phyloP scores from a whole-genome alignment of 805 yeast genomes.

The Kuraishia molischiana region DNA sequence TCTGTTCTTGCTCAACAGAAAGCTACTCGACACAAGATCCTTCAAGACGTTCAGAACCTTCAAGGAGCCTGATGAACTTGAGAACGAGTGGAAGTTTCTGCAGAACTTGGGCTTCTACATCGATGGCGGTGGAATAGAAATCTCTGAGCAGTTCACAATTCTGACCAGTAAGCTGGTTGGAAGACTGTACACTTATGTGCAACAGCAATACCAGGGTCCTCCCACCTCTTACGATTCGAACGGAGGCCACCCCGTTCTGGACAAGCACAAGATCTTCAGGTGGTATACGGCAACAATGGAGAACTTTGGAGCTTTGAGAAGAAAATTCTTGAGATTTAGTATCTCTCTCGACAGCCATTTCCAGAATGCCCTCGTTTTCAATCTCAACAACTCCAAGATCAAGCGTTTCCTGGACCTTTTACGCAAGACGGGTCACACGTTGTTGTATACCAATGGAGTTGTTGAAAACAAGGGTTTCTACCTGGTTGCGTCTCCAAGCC shows the following conservation, averaged over 20 bases:
- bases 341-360: conserved; percentile 57
- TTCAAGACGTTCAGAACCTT: conserved; percentile 64
- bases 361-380: conserved; percentile 61
- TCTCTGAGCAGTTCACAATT: conserved; percentile 66
- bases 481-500: conserved; percentile 61
- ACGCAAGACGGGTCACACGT: conserved; percentile 59
- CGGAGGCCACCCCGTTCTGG: conserved; percentile 11
- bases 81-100: conserved; percentile 70
- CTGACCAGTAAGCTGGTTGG: conserved; percentile 60
- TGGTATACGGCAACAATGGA: conserved; percentile 66
- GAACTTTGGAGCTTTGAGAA: conserved; percentile 63
- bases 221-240: conserved; percentile 21
- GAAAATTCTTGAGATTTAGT: conserved; percentile 75
- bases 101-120: conserved; percentile 69
- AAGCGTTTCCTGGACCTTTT: conserved; percentile 47
- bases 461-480: conserved; percentile 71
- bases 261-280: conserved; percentile 35
- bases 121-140: conserved; percentile 71
- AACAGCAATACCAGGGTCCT: conserved; percentile 63
- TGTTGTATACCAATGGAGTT: conserved; percentile 58
- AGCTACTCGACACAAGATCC: conserved; percentile 63
- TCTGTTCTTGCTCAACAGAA: conserved; percentile 61
- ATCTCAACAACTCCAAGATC: conserved; percentile 37
- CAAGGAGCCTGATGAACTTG: conserved; percentile 86
- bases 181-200: conserved; percentile 60